Percentiles rank a stretch among this genome's conserved stretches.
These are phyloP conservation scores for Linnemannia exigua DNA, from an alignment of 192 early-diverging fungal genomes.

Conservation along the genomic window DNA sequence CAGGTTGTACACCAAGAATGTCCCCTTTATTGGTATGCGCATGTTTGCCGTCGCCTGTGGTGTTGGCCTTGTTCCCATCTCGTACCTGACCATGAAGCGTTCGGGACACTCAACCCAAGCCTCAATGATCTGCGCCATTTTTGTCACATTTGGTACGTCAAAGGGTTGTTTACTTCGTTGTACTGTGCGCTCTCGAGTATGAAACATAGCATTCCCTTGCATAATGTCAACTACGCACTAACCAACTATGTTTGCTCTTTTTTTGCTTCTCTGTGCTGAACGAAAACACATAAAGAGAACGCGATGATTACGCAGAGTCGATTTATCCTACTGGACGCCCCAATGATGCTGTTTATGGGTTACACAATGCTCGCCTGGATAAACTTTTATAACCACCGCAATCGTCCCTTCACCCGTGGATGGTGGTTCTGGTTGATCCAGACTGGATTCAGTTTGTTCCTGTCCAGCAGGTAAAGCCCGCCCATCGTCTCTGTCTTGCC, in stretches of 20 bases:
- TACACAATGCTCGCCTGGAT: conserved; percentile 87
- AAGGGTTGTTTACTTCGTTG: neutral
- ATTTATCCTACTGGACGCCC: conserved; percentile 91
- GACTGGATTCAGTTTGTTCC: conserved; percentile 86
- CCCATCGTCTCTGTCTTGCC: neutral
- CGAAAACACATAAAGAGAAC: conserved; percentile 73
- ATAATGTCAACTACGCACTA: neutral
- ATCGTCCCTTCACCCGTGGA: conserved; percentile 76
- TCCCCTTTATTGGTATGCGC: conserved; percentile 92
- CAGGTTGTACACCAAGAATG: conserved; percentile 78
- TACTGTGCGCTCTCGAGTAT: neutral
- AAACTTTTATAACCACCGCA: conserved; percentile 84
- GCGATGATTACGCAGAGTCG: conserved; percentile 91
- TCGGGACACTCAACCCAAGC: conserved; percentile 85
- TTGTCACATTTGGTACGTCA: conserved; percentile 84
- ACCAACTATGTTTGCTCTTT: neutral
- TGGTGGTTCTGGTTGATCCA: conserved; percentile 93
- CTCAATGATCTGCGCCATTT: conserved; percentile 79
- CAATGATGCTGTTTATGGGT: conserved; percentile 91
- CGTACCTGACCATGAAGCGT: conserved; percentile 85
- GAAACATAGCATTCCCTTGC: neutral
- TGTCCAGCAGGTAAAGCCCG: conserved; percentile 57
- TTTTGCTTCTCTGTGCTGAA: neutral
- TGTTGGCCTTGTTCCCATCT: conserved; percentile 83
- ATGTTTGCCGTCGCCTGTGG: conserved; percentile 84